Evolutionary conservation across 495 filamentous ascomycete species (phyloP), one percentile per base, ranked within the genome.

Genomic region (Penicillium samsonianum): DNA sequence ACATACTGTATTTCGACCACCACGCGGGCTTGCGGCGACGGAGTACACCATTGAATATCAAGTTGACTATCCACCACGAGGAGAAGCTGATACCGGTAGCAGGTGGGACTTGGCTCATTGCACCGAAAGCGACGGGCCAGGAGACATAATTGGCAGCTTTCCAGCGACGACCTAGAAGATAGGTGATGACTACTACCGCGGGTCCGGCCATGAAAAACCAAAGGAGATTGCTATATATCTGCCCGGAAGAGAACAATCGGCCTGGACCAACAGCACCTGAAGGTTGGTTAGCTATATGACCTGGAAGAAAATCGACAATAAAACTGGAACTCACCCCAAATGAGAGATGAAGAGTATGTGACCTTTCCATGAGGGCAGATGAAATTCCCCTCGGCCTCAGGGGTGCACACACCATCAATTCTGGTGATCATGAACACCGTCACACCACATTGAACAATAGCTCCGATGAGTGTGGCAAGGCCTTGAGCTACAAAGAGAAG

Each of bases 61-160:
- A 81, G 28, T 87, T 87, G 14, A 87, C 83, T 22, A 83, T 71
- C 65, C 84, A 86, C 87, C 87, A 90, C 0, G 80, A 82, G 7
- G 87, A 78, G 62, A 88, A 90, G 63, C 84, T 89, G 44, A 89
- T 77, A 9, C 86, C 84, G 3, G 82, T 87, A 2, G 86, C 86
- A 0, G 86, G 87, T 0, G 87, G 86, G 26, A 90, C 87, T 2
- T 70, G 57, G 8, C 80, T 81, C 57, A 85, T 80, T 23, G 85
- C 86, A 31, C 85, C 87, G 61, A 90, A 88, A 43, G 89, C 84
- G 0, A 90, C 72, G 0, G 87, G 87, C 57, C 85, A 83, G 59
- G 85, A 87, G 10, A 86, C 63, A 65, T 82, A 85, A 35, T 80
- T 80, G 7, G 80, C 57, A 0, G 66, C 62, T 22, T 80, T 82